Percentiles rank a stretch among this genome's conserved stretches.
Evolutionary conservation across 1,284 basidiomycete species (phyloP).

Genomic region (Phlebopus sp.): DNA sequence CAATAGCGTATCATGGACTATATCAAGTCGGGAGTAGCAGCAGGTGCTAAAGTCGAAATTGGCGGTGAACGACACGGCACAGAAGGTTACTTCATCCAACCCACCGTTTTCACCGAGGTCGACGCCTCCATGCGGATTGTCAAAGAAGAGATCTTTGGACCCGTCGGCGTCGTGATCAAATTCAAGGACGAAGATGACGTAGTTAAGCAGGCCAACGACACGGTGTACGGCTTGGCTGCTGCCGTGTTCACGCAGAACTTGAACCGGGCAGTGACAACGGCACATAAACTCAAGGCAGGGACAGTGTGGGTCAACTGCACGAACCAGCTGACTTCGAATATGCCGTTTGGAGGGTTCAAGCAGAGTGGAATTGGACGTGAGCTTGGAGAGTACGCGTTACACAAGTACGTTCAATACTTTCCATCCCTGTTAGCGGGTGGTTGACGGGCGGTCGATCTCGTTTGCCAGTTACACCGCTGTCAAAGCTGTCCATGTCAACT

Average conservation of each 20-base stretch:
- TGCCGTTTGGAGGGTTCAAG: constrained; percentile 92
- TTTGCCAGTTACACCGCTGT: constrained; percentile 72
- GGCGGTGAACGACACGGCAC: constrained; percentile 77
- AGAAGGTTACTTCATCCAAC: constrained; percentile 75
- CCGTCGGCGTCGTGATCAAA: constrained; percentile 74
- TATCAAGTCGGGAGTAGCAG: constrained; percentile 80
- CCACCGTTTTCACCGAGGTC: constrained; percentile 86
- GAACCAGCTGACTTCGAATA: constrained; percentile 60
- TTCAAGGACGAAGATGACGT: constrained; percentile 73
- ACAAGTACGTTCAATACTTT: constrained; percentile 44
- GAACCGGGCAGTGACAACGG: constrained; percentile 70
- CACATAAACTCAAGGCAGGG: constrained; percentile 79
- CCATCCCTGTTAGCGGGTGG: not conserved
- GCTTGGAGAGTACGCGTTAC: constrained; percentile 79
- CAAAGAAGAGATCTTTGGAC: constrained; percentile 90
- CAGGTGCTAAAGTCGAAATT: constrained; percentile 78
- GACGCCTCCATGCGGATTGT: constrained; percentile 83
- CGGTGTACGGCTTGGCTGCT: constrained; percentile 81
- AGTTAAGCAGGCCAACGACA: constrained; percentile 80
- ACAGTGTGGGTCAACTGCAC: constrained; percentile 82
- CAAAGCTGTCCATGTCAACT: constrained; percentile 84
- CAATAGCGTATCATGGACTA: constrained; percentile 87
- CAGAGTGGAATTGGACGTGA: constrained; percentile 83
- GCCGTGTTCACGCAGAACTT: constrained; percentile 85
- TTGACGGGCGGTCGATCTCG: constrained; percentile 4